Base-by-base conservation (phyloP, 345 rosid genomes). In the Pelargonium nanum region DNA sequence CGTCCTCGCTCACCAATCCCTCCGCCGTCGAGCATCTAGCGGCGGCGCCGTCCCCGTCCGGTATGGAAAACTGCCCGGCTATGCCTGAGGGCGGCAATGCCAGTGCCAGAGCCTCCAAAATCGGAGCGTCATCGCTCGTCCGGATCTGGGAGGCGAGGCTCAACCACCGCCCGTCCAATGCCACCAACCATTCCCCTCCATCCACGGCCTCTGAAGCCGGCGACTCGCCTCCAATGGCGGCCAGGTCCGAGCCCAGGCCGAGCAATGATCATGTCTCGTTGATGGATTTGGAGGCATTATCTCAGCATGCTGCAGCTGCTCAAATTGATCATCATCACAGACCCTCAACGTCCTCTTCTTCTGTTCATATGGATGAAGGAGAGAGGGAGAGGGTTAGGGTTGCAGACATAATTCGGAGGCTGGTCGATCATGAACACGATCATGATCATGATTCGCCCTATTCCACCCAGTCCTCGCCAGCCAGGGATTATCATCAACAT, bases 81-180 rank as follows among this genome's bases (percentile, higher is more conserved):
- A 72, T 70, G 57, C 66, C 55, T 1, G 73, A 65, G 52, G 57
- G 51, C 16, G 26, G 70, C 9, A 34, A 62, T 1, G 61, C 2
- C 22, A 26, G 55, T 22, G 53, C 24, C 52, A 59, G 9, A 32
- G 58, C 45, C 0, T 65, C 58, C 7, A 78, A 65, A 20, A 73
- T 21, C 20, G 87, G 83, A 0, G 96, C 98, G 32, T 88, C 94
- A 22, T 91, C 96, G 7, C 85, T 91, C 9, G 98, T 91, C 44
- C 96, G 86, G 71, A 86, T 88, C 62, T 91, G 98, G 95, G 96
- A 91, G 65, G 90, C 92, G 1, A 83, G 88, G 75, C 71, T 83
- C n/a, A 70, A 77, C 19, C 81, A 70, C n/a, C 53, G 63, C 0
- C 24, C 2, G 45, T 74, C 75, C 61, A 66, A 71, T 9, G 70